phyloP scores from a whole-genome alignment of 1,284 basidiomycete genomes.

The Crucibulum parvulum region DNA sequence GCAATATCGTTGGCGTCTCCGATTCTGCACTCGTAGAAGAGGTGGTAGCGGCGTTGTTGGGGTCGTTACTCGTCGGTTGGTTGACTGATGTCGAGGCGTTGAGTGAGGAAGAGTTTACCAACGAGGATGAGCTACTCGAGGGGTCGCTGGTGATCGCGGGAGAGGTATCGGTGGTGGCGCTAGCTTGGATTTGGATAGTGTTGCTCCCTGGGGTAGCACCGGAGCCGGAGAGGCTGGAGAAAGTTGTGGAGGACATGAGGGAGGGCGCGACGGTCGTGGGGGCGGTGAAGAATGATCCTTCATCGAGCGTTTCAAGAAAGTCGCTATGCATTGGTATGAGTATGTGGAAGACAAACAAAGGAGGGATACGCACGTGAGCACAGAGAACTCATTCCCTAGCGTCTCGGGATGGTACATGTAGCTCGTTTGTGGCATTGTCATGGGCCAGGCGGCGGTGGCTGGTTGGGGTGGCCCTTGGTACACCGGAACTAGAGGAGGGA shows the following conservation, averaged over 20 bases:
- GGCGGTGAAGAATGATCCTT: conserved; percentile 71
- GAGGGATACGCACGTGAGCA: conserved; percentile 66
- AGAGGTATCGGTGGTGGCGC: not conserved
- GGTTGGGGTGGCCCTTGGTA: conserved; percentile 38
- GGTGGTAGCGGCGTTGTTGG: conserved; percentile 4
- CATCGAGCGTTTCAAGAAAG: conserved; percentile 82
- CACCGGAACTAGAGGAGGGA: conserved; percentile 31
- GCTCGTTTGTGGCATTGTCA: conserved; percentile 50
- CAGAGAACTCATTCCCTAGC: conserved; percentile 82
- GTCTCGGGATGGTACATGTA: conserved; percentile 75
- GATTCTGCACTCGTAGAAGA: conserved; percentile 20
- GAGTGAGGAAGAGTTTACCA: not conserved
- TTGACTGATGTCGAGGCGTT: not conserved
- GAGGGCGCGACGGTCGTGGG: conserved; percentile 49
- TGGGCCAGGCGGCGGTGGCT: conserved; percentile 58
- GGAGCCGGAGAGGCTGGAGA: conserved; percentile 9
- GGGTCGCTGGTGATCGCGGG: conserved; percentile 8
- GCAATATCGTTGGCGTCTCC: conserved; percentile 51
- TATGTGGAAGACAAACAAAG: not conserved
- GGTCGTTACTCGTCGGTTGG: not conserved
- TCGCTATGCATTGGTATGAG: conserved; percentile 54
- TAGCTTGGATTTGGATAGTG: conserved; percentile 7
- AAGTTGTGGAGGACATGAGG: not conserved
- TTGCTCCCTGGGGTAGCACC: conserved; percentile 1
- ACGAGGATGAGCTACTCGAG: conserved; percentile 7